These are phyloP conservation scores for Clarireedia hainanense DNA, from an alignment of 2,329 filamentous ascomycete genomes.

Conservation along the genomic window DNA sequence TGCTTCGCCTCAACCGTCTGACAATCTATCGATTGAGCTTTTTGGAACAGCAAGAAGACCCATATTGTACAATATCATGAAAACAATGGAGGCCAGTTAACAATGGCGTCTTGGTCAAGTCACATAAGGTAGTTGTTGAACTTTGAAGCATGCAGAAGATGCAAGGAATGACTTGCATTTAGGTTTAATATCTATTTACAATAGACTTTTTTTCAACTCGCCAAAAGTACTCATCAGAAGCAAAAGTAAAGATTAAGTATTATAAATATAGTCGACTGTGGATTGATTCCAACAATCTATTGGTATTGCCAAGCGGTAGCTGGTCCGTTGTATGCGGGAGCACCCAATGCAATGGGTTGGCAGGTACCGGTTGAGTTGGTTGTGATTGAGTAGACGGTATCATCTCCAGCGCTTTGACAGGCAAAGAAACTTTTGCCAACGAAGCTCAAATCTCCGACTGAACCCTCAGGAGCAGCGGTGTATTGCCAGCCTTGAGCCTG, in stretches of 20 bases:
- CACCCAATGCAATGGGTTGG: not conserved
- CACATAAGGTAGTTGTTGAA: not conserved
- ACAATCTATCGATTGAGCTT: too few species aligned
- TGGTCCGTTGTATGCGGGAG: not conserved
- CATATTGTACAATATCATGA: too few species aligned
- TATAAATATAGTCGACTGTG: not conserved
- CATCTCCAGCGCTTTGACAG: too few species aligned
- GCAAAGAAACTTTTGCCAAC: too few species aligned
- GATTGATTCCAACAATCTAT: not conserved
- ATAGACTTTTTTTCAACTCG: not conserved
- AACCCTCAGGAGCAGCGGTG: not conserved
- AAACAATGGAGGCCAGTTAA: too few species aligned
- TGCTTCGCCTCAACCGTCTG: too few species aligned
- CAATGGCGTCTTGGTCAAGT: too few species aligned
- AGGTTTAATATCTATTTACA: not conserved
- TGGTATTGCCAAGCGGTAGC: not conserved
- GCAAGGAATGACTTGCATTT: not conserved
- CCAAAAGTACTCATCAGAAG: not conserved
- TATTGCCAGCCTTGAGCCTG: not conserved
- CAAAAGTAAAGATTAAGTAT: not conserved
- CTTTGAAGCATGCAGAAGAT: not conserved
- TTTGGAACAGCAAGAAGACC: too few species aligned
- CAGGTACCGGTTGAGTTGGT: constrained; percentile 1
- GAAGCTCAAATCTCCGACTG: not conserved
- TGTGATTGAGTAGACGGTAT: not conserved